Evolutionary conservation across 495 filamentous ascomycete genomes (phyloP).

Genomic region (Lasiosphaeriaceae sp.): DNA sequence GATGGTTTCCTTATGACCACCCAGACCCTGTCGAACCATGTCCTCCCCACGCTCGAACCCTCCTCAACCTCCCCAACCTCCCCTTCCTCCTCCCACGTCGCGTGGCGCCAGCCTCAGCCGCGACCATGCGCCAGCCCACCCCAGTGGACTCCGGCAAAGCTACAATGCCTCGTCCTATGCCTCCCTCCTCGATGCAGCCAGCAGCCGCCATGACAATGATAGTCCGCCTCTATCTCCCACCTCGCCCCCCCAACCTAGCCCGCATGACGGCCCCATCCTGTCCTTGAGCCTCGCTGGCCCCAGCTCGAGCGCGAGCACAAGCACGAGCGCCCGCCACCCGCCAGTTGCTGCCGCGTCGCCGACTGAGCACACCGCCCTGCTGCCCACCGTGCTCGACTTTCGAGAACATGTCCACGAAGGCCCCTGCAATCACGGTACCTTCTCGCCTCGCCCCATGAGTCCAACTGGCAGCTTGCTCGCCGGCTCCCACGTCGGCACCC

Average conservation of each 20-base stretch:
- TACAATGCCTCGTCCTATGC: constrained; percentile 35
- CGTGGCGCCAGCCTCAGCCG: background rate
- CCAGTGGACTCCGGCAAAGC: constrained; percentile 44
- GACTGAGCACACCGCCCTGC: constrained; percentile 43
- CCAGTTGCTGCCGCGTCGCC: constrained; percentile 4
- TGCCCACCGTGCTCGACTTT: constrained; percentile 22
- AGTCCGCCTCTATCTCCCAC: constrained; percentile 15
- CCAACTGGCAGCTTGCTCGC: constrained; percentile 41
- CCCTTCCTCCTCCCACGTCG: constrained; percentile 12
- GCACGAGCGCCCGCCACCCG: background rate
- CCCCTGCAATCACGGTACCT: constrained; percentile 72
- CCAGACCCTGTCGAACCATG: too few relatives aligned
- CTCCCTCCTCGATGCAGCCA: constrained; percentile 16
- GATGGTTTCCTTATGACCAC: too few relatives aligned
- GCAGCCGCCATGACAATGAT: background rate
- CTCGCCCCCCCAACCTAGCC: constrained; percentile 7
- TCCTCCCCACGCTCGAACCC: background rate
- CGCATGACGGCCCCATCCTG: constrained; percentile 9
- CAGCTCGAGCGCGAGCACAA: constrained; percentile 10
- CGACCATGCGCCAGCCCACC: constrained; percentile 36
- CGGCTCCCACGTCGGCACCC: constrained; percentile 13
- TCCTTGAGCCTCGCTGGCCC: constrained; percentile 21
- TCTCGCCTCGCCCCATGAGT: constrained; percentile 61
- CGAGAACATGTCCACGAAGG: constrained; percentile 41
- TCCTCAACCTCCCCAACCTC: constrained; percentile 3